Percentiles rank a stretch among this genome's conserved stretches.
Evolutionary conservation across 208 protist genomes (phyloP).

Genomic region (Acanthamoeba rhysodes): DNA sequence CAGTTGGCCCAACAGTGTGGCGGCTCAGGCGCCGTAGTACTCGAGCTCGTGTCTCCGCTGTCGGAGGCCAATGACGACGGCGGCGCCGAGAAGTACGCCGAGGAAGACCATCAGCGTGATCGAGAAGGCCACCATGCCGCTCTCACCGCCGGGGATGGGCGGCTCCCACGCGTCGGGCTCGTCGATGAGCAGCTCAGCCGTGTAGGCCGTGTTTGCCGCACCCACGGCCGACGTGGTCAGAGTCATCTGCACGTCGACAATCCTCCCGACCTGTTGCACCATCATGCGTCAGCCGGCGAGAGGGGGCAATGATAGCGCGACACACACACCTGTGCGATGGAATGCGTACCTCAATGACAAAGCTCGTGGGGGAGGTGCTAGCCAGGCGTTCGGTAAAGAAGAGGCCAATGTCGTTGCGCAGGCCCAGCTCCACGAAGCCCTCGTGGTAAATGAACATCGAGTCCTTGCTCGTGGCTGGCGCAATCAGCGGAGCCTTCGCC

Average conservation of each 20-base stretch:
- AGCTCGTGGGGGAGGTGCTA: background rate
- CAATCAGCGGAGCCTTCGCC: conserved; percentile 16
- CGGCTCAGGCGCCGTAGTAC: background rate
- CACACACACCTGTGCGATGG: no score
- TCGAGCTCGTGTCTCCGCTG: background rate
- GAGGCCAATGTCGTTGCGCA: background rate
- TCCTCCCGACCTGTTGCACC: background rate
- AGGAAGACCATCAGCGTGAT: background rate
- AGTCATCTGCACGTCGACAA: background rate
- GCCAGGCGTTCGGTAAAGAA: background rate
- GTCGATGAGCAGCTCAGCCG: background rate
- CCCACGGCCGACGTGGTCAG: background rate
- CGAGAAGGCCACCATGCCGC: background rate
- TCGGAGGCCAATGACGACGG: background rate
- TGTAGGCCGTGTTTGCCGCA: background rate
- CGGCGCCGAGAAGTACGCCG: background rate
- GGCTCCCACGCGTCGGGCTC: conserved; percentile 32
- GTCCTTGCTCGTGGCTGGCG: background rate
- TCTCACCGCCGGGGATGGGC: background rate
- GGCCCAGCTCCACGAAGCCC: background rate
- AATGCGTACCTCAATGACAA: background rate
- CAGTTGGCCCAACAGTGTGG: no score
- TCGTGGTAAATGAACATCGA: conserved; percentile 56
- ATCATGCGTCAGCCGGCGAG: no score
- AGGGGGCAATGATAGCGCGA: no score